These are phyloP conservation scores for Isabelozyma rhagii DNA, from an alignment of 805 yeast genomes.

Conservation along the genomic window DNA sequence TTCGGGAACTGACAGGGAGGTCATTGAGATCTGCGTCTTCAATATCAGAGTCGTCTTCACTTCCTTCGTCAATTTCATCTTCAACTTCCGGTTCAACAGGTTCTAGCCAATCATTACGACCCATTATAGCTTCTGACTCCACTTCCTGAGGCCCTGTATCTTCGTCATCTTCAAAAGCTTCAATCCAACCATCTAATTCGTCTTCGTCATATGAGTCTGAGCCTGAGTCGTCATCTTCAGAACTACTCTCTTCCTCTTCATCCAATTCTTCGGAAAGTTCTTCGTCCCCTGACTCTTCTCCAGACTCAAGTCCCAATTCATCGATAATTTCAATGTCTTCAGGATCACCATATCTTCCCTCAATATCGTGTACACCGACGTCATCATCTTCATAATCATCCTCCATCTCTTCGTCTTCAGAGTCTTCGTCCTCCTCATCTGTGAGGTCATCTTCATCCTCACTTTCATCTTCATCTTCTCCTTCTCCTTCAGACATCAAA, in stretches of 20 bases:
- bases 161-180: conserved; percentile 31
- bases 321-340: conserved; percentile 35
- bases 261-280: conserved; percentile 24
- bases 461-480: conserved; percentile 19
- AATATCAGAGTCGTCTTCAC: conserved; percentile 16
- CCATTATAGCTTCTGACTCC: conserved; percentile 9
- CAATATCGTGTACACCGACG: conserved; percentile 10
- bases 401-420: conserved; percentile 8
- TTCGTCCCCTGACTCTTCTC: conserved; percentile 28
- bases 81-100: conserved; percentile 8
- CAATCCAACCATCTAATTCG: conserved; percentile 40
- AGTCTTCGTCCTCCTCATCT: conserved; percentile 7
- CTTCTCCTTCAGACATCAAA: conserved; percentile 26
- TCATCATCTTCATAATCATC: conserved; percentile 34
- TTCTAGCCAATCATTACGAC: not conserved
- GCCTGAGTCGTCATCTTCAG: conserved; percentile 21
- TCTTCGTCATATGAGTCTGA: conserved; percentile 33
- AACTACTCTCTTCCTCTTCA: conserved; percentile 17
- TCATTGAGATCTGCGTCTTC: conserved; percentile 17
- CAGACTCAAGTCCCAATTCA: conserved; percentile 26
- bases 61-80: conserved; percentile 12
- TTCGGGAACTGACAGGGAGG: conserved; percentile 8
- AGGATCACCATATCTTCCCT: conserved; percentile 14
- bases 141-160: conserved; percentile 12
- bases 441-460: conserved; percentile 20